phyloP scores from a whole-genome alignment of 352 stramenopile species.

The Globisporangium okanoganense region DNA sequence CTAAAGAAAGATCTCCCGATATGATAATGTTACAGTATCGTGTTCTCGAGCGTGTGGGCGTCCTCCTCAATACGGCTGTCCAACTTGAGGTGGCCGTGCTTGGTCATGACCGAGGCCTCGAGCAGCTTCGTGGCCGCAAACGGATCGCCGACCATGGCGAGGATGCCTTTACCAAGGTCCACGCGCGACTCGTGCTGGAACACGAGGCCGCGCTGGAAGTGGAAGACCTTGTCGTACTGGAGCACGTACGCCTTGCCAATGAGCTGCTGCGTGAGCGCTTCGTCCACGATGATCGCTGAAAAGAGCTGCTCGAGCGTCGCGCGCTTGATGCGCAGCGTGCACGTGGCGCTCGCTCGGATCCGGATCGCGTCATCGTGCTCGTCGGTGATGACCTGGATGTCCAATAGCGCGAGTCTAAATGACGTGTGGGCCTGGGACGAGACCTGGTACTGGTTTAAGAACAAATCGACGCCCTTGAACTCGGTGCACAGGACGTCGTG shows the following conservation, averaged over 20 bases:
- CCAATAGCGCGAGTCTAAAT: conserved; percentile 25
- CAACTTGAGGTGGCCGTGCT: conserved; percentile 49
- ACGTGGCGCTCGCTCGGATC: conserved; percentile 35
- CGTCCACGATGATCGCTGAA: conserved; percentile 44
- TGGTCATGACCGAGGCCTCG: conserved; percentile 50
- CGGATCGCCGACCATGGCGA: conserved; percentile 45
- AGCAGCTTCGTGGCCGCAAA: conserved; percentile 54
- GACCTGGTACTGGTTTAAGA: conserved; percentile 43
- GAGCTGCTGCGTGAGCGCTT: conserved; percentile 43
- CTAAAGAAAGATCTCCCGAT: too few relatives aligned
- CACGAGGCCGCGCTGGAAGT: conserved; percentile 41
- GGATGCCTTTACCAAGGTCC: conserved; percentile 46
- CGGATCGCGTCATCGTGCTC: conserved; percentile 24
- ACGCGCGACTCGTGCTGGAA: conserved; percentile 57
- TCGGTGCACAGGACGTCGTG: conserved; percentile 46
- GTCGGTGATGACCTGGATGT: conserved; percentile 24
- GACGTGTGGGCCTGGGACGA: conserved; percentile 27
- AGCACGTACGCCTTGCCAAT: conserved; percentile 59
- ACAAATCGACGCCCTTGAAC: conserved; percentile 49
- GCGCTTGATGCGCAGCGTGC: conserved; percentile 39
- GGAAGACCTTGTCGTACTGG: conserved; percentile 71
- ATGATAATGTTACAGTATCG: conserved; percentile 13
- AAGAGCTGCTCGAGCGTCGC: conserved; percentile 45
- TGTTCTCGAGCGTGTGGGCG: conserved; percentile 33
- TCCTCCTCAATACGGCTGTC: conserved; percentile 39